These are phyloP conservation scores for Moesziomyces sp. DNA, from an alignment of 1,284 basidiomycete species.

Conservation along the genomic window DNA sequence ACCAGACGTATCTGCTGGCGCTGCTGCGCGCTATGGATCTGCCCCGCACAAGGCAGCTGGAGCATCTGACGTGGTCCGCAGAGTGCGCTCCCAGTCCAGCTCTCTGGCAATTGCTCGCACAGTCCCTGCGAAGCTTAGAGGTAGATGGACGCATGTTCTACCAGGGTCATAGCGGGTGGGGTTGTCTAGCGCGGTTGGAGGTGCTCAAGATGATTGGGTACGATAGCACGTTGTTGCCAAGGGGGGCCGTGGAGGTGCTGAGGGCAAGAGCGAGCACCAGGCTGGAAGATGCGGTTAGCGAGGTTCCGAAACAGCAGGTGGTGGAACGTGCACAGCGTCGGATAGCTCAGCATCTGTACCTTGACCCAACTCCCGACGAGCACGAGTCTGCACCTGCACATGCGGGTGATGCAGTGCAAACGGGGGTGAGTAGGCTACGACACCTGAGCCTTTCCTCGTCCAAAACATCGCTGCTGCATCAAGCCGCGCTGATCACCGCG, in stretches of 20 bases:
- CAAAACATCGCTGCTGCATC: constrained; percentile 40
- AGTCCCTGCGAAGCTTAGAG: constrained; percentile 13
- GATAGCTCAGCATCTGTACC: constrained; percentile 19
- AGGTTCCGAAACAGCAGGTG: not conserved
- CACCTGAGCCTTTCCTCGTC: constrained; percentile 32
- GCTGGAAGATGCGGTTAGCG: too few species aligned
- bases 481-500: constrained; percentile 8
- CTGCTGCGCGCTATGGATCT: constrained; percentile 26
- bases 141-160: constrained; percentile 31
- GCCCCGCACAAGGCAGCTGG: constrained; percentile 10
- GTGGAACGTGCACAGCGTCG: not conserved
- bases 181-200: constrained; percentile 11
- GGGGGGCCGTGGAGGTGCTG: constrained; percentile 15
- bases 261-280: not conserved
- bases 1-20: constrained; percentile 22
- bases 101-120: constrained; percentile 12
- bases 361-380: constrained; percentile 1
- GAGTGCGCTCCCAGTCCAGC: constrained; percentile 21
- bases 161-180: constrained; percentile 24
- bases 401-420: too few species aligned
- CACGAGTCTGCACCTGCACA: too few species aligned
- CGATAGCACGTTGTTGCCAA: constrained; percentile 36
- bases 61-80: constrained; percentile 25
- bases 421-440: not conserved
- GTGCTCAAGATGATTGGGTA: constrained; percentile 31